Conservation (phyloP, 2,329 filamentous ascomycete species). For the Fusarium longipes region DNA sequence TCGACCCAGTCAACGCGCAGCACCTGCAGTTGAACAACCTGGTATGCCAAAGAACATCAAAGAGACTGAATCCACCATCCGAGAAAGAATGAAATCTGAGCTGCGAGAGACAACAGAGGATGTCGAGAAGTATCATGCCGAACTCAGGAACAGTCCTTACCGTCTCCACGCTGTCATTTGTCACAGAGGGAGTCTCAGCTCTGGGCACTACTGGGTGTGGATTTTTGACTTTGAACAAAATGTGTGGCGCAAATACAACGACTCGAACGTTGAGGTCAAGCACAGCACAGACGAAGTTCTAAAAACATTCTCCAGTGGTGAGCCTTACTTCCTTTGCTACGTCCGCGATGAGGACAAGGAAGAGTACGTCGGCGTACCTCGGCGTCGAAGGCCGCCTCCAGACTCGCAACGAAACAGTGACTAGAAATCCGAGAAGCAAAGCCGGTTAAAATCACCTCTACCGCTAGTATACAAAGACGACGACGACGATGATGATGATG, state of each 20-base stretch:
- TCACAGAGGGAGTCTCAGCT: constrained; percentile 77
- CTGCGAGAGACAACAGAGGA: constrained; percentile 46
- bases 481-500: neutral
- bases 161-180: constrained; percentile 92
- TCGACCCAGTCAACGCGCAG: constrained; percentile 13
- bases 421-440: constrained; percentile 25
- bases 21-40: neutral
- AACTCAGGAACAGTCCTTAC: constrained; percentile 76
- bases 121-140: constrained; percentile 52
- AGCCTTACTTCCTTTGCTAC: constrained; percentile 86
- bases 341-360: constrained; percentile 75
- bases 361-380: constrained; percentile 61
- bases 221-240: constrained; percentile 87
- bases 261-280: constrained; percentile 78
- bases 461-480: too few species aligned
- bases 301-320: constrained; percentile 73
- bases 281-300: constrained; percentile 76
- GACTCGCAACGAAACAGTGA: constrained; percentile 30
- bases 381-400: constrained; percentile 48
- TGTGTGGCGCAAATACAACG: constrained; percentile 95
- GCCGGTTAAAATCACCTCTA: neutral
- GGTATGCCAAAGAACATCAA: constrained; percentile 30
- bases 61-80: constrained; percentile 46
- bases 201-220: constrained; percentile 97
- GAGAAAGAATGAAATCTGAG: constrained; percentile 61